Evolutionary conservation across 495 filamentous ascomycete genomes (phyloP).

Genomic region (Aspergillus diversus): DNA sequence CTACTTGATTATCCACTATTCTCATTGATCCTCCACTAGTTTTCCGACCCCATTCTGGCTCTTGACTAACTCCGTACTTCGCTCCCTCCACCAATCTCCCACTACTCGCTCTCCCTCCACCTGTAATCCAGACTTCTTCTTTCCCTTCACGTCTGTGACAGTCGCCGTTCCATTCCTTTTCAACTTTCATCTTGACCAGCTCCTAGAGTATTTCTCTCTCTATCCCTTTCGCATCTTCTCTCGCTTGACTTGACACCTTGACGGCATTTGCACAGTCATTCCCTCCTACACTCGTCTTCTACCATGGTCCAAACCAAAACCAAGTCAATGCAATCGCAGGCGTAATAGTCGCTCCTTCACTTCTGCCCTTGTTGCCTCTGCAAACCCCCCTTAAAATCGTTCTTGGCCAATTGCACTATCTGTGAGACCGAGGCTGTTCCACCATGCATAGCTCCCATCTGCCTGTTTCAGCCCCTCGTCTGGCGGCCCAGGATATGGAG

Average conservation of each 20-base stretch:
- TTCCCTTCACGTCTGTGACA: conserved; percentile 16
- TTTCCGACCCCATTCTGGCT: conserved; percentile 11
- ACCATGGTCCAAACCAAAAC: conserved; percentile 26
- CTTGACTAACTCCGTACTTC: conserved; percentile 13
- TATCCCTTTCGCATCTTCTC: conserved; percentile 5
- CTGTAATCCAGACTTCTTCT: conserved; percentile 20
- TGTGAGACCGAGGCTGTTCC: conserved; percentile 15
- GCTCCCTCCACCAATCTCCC: conserved; percentile 20
- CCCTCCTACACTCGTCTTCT: conserved; percentile 9
- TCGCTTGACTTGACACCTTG: background rate
- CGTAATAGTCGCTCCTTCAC: conserved; percentile 21
- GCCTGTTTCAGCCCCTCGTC: conserved; percentile 17
- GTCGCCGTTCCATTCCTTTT: conserved; percentile 22
- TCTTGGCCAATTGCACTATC: conserved; percentile 1
- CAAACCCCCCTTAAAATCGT: background rate
- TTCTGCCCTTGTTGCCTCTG: conserved; percentile 5
- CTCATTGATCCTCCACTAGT: conserved; percentile 15
- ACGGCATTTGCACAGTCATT: conserved; percentile 16
- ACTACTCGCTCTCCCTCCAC: conserved; percentile 9
- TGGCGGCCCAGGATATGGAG: conserved; percentile 31
- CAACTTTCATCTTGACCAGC: background rate
- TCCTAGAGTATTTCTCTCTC: conserved; percentile 7
- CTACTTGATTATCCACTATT: conserved; percentile 4
- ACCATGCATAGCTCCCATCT: conserved; percentile 22
- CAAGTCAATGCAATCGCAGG: conserved; percentile 21